Percentiles rank a stretch among this genome's conserved stretches.
Conservation (phyloP, 2,329 filamentous ascomycete species). For the Fusarium papillatum region DNA sequence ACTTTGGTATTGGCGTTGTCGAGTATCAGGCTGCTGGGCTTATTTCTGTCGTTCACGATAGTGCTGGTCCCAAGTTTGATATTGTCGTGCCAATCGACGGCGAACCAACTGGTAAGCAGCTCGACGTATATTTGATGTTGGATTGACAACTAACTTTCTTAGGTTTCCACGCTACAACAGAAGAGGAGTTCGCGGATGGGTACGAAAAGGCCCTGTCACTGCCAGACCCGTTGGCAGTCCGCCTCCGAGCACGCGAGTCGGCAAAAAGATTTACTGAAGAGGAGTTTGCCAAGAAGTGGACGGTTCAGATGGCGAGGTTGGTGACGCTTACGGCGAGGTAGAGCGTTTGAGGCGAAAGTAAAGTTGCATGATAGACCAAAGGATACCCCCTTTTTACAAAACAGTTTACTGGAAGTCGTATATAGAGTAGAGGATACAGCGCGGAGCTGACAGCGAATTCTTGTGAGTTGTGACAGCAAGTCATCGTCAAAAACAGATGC, state of each 20-base stretch:
- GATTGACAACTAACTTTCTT: constrained; percentile 15
- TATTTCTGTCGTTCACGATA: constrained; percentile 93
- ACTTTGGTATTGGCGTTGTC: constrained; percentile 98
- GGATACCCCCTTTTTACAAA: constrained; percentile 51
- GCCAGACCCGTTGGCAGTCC: constrained; percentile 80
- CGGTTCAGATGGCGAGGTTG: constrained; percentile 79
- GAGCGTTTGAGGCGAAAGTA: constrained; percentile 23
- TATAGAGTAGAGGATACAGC: constrained; percentile 28
- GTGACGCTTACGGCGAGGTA: constrained; percentile 61
- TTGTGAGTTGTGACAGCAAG: not conserved
- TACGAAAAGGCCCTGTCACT: constrained; percentile 84
- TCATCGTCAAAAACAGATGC: not conserved
- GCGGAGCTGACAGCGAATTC: not conserved
- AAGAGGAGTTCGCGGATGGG: constrained; percentile 82
- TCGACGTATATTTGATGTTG: too few species aligned
- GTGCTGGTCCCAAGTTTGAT: constrained; percentile 92
- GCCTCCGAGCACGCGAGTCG: constrained; percentile 81
- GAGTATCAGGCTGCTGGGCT: constrained; percentile 97
- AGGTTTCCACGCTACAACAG: constrained; percentile 89
- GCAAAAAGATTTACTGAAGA: constrained; percentile 90
- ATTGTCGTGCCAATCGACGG: constrained; percentile 89
- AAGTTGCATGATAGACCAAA: constrained; percentile 48
- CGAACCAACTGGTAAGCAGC: constrained; percentile 76
- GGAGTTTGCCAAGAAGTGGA: constrained; percentile 86
- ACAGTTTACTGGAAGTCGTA: constrained; percentile 18